Conservation (phyloP, 305 asterid species). For the Fraxinus nigra region DNA sequence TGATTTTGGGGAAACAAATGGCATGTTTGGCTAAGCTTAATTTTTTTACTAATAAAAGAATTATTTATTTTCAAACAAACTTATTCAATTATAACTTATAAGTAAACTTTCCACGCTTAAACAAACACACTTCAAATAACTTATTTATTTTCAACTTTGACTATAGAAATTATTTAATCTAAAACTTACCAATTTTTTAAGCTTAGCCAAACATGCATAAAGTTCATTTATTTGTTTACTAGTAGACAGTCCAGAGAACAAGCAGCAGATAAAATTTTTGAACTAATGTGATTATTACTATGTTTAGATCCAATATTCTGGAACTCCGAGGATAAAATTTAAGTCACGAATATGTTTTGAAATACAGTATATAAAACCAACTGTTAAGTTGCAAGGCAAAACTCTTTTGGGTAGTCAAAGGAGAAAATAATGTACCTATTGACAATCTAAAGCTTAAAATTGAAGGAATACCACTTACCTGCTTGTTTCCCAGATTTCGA, state of each 20-base stretch:
- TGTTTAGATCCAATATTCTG: neutral
- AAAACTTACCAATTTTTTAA: neutral
- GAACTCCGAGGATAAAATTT: neutral
- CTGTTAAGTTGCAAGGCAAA: neutral
- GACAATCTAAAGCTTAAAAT: conserved; percentile 1
- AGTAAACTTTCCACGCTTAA: neutral
- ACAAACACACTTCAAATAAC: neutral
- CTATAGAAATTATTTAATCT: neutral
- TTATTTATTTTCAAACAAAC: neutral
- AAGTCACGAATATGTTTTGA: neutral
- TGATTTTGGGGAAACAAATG: neutral
- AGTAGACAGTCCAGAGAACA: neutral
- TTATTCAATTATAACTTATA: neutral
- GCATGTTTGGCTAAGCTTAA: neutral
- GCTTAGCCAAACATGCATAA: neutral
- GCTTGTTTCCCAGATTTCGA: conserved; percentile 70
- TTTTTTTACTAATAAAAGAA: neutral
- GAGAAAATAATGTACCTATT: neutral
- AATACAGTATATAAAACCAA: neutral
- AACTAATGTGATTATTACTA: neutral
- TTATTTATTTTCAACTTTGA: neutral
- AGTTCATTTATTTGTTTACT: neutral
- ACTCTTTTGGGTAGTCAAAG: neutral
- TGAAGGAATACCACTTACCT: conserved; percentile 33
- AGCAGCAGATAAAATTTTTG: neutral